Evolutionary conservation across 2,329 filamentous ascomycete species (phyloP), one percentile per base, ranked within the genome.

Genomic region (Colletotrichum nymphaeae): DNA sequence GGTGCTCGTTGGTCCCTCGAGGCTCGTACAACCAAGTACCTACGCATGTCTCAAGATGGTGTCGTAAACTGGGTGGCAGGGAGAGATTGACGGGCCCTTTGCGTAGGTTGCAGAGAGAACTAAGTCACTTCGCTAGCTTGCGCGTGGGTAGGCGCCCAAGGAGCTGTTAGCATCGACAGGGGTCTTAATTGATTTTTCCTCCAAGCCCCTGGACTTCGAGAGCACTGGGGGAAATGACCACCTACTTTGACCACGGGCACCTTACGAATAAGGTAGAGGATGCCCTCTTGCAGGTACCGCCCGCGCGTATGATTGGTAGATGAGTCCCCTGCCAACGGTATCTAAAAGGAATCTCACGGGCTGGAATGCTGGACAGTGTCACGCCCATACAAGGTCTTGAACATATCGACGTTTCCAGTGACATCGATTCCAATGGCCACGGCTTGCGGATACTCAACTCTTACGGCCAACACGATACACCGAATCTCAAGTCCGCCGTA

Each of bases 121-220:
- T 42, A 42, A 42, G 14, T 42, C 37, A 42, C 37, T 42, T 42
- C 37, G 16, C 37, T 42, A 42, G 37, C 37, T 42, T 42, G 16
- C 37, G 37, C 37, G 4, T 62, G 49, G 22, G n/a, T 53, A 24
- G 11, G 49, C 22, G 49, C n/a, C 19, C 49, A 24, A 53, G 8
- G 49, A 24, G n/a, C 49, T 14, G 22, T 12, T 26, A n/a, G 14
- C 24, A 42, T n/a, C 32, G 28, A 65, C 67, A 70, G 30, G 63
- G 67, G 52, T 70, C 30, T 70, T 52, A 60, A 70, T 67, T 66
- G 67, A 59, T 60, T 30, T 46, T 22, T 26, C 26, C 32, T 7
- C 42, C 49, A 12, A 12, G n/a, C 22, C 53, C 26, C 26, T 26
- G 26, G 53, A 12, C 26, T 56, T 22, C 53, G 8, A 19, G 42